These are phyloP conservation scores for Russula abietina DNA, from an alignment of 768 basidiomycete species.

Conservation along the genomic window DNA sequence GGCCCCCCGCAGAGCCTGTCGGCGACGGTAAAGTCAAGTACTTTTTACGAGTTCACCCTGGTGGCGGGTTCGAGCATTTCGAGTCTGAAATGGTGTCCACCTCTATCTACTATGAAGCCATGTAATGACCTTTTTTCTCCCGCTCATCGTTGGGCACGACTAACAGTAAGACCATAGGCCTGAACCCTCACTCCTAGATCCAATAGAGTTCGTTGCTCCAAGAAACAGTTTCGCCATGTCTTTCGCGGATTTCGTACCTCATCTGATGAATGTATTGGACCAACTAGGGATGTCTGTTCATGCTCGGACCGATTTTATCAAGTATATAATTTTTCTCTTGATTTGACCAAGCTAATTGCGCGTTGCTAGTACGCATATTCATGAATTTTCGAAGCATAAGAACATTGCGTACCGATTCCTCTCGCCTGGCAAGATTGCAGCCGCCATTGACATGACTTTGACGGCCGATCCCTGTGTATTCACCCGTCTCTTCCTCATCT, in stretches of 20 bases:
- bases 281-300: slow-evolving; percentile 79
- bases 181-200: slow-evolving; percentile 69
- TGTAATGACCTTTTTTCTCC: slow-evolving; percentile 43
- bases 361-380: slow-evolving; percentile 59
- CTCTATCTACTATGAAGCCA: slow-evolving; percentile 78
- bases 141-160: not conserved
- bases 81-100: slow-evolving; percentile 76
- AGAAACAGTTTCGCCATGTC: slow-evolving; percentile 85
- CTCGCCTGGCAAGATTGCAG: slow-evolving; percentile 68
- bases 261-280: slow-evolving; percentile 76
- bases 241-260: slow-evolving; percentile 71
- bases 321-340: slow-evolving; percentile 40
- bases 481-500: slow-evolving; percentile 81
- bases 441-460: slow-evolving; percentile 85
- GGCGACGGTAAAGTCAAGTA: slow-evolving; percentile 73
- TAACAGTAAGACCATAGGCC: slow-evolving; percentile 45
- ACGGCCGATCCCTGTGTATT: slow-evolving; percentile 75
- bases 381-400: slow-evolving; percentile 67
- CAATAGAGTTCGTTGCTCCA: slow-evolving; percentile 70
- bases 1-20: slow-evolving; percentile 68
- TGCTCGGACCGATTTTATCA: slow-evolving; percentile 77
- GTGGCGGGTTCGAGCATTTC: slow-evolving; percentile 82
- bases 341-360: not conserved
- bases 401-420: slow-evolving; percentile 91
- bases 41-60: slow-evolving; percentile 76